Conservation (phyloP, 768 basidiomycete species). For the Suillus subalutaceus region DNA sequence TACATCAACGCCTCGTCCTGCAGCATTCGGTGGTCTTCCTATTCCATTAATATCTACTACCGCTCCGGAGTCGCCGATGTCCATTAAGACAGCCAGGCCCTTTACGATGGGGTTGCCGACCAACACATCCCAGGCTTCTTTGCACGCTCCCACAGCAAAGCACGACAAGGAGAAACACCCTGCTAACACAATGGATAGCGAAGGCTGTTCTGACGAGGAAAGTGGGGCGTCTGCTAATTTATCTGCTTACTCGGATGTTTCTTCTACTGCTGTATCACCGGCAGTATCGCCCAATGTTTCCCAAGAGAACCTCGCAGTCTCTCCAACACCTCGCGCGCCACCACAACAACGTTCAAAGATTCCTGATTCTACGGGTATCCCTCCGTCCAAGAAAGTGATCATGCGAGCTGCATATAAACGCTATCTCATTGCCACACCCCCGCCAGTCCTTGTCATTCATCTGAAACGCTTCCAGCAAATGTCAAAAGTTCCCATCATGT, state of each 20-base stretch:
- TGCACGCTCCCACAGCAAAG: slow-evolving; percentile 33
- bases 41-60: slow-evolving; percentile 62
- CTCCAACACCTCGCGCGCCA: slow-evolving; percentile 26
- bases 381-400: slow-evolving; percentile 61
- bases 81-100: slow-evolving; percentile 25
- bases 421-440: slow-evolving; percentile 85
- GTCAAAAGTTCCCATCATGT: slow-evolving; percentile 59
- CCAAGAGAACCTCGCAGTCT: slow-evolving; percentile 26
- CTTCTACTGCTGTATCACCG: slow-evolving; percentile 33
- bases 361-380: slow-evolving; percentile 38
- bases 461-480: slow-evolving; percentile 94
- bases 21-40: slow-evolving; percentile 43
- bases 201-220: slow-evolving; percentile 36
- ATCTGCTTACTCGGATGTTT: slow-evolving; percentile 37
- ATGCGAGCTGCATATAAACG: slow-evolving; percentile 90
- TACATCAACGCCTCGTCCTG: slow-evolving; percentile 18
- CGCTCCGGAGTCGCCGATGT: slow-evolving; percentile 42
- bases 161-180: slow-evolving; percentile 24
- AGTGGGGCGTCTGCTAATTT: slow-evolving; percentile 32
- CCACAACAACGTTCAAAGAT: slow-evolving; percentile 23
- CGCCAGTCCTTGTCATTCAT: slow-evolving; percentile 89
- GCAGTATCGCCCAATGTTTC: slow-evolving; percentile 34
- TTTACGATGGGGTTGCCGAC: slow-evolving; percentile 11
- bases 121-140: slow-evolving; percentile 26
- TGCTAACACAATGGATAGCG: slow-evolving; percentile 33